Percentiles rank a stretch among this genome's conserved stretches.
Conservation (phyloP, 305 asterid species). For the Fraxinus dipetala region DNA sequence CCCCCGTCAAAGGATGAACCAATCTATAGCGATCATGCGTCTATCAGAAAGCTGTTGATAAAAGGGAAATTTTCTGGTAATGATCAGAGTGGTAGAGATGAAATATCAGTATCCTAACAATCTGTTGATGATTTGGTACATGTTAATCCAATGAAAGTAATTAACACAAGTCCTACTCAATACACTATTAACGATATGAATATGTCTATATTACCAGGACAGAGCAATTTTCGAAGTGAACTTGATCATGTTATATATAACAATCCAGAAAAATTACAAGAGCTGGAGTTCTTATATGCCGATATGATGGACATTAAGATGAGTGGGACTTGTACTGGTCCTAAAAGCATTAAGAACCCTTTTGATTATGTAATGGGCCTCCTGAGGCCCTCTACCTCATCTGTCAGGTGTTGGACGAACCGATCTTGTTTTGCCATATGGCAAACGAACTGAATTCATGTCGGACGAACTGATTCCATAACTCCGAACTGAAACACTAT, state of each 20-base stretch:
- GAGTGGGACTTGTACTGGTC: conserved; percentile 5
- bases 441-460: no score
- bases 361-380: no score
- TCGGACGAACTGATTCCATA: no score
- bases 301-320: conserved; percentile 22
- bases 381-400: no score
- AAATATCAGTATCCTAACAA: conserved; percentile 23
- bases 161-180: neutral
- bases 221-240: conserved; percentile 23
- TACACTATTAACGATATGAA: conserved; percentile 14
- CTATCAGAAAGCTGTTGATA: conserved; percentile 49
- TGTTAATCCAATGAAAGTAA: conserved; percentile 18
- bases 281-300: conserved; percentile 47
- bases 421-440: no score
- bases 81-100: conserved; percentile 2
- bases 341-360: conserved; percentile 5
- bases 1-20: conserved; percentile 42
- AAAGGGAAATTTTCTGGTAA: conserved; percentile 54
- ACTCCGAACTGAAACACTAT: no score
- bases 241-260: conserved; percentile 27
- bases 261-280: conserved; percentile 40
- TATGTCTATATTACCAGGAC: conserved; percentile 8
- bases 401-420: no score
- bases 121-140: conserved; percentile 17
- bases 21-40: conserved; percentile 43